Evolutionary conservation across 2,329 filamentous ascomycete genomes (phyloP), one percentile per base, ranked within the genome.

Genomic region (Penicillium sp.): DNA sequence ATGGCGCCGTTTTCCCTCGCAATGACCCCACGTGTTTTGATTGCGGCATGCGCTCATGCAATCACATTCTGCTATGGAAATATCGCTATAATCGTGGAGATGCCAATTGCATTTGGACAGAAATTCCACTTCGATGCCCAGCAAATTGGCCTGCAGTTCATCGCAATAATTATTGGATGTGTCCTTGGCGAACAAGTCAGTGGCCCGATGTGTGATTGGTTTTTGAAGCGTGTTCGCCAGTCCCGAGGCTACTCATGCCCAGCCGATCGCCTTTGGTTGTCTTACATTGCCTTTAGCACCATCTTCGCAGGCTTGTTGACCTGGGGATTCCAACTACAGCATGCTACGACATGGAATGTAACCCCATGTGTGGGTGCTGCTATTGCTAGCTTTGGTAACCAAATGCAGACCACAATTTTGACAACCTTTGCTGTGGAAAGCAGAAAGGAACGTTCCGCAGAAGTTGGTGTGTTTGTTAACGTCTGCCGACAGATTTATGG

Each of bases 371-470:
- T 88, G 17, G 85, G 86, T 4, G 80, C 79, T 6, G 85, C 80
- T 2, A 81, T 85, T 63, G 79, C 78, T 0, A 82, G 81, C 0
- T 82, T 80, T 5, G 86, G 86, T 0, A 87, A 87, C 62, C 86
- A 88, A 71, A 82, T 89, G 45, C 80, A 88, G 17, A 88, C 86
- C 0, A 88, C 86, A 0, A 83, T 88, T 2, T 70, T 86, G 47
- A 83, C 87, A 26, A 88, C 86, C 0, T 88, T 87, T 69, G 82
- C 85, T 0, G 82, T 89, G 0, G 86, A 88, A 65, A 85, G 84
- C 67, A 82, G 86, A 63, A 79, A 76, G 2, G 77, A 84, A 30
- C 80, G 85, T 44, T 79, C 84, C 0, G 82, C 82, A 0, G 81
- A 82, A 57, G 80, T 88, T 19, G 86, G 85, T 2, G 85, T 86